Base-by-base conservation (phyloP, 192 early-diverging fungal genomes). In the Coemansia sp. region DNA sequence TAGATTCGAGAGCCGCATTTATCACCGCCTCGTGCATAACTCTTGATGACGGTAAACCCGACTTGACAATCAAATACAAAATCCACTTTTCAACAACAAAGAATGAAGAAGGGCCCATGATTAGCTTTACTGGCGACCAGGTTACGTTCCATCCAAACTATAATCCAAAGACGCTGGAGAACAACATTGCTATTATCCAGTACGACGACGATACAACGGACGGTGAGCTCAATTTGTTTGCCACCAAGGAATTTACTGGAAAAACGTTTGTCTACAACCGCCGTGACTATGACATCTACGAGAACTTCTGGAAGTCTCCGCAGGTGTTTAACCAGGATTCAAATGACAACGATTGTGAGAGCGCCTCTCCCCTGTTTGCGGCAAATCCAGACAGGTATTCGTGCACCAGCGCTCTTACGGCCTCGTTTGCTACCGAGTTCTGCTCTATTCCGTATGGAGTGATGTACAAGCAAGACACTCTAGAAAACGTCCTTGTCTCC, bases 11-110 rank as follows among this genome's bases (percentile, higher is more conserved):
- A 42, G 37, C 66, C 2, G 79, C 63, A 19, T 69, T 72, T 64
- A 47, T 71, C 32, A 59, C 79, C 1, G 79, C 79, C 23, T 76
- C 73, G 44, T 81, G 79, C 63, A 53, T 81, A 38, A 57, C 32
- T 44, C 9, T 74, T 65, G 26, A 59, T 58, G 77, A 75, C 65
- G 59, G 69, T 40, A 57, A 40, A 19, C 61, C 69, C 7, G 71
- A 78, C 45, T 71, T 32, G 37, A 40, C 45, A 19, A 26, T 39
- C 9, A 65, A 53, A 32, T 65, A 65, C 18, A n/a, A 23, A 54
- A 50, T 65, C 10, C 63, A 50, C 4, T 65, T 49, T 18, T 19
- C 63, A 9, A 13, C 50, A 54, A 54, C 4, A 10, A 38, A 26
- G 15, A 12, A 54, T 26, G 26, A 54, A 21, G 11, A 6, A 8